Conservation (phyloP, 78 protist species). For the Salpingoeca rosetta region DNA sequence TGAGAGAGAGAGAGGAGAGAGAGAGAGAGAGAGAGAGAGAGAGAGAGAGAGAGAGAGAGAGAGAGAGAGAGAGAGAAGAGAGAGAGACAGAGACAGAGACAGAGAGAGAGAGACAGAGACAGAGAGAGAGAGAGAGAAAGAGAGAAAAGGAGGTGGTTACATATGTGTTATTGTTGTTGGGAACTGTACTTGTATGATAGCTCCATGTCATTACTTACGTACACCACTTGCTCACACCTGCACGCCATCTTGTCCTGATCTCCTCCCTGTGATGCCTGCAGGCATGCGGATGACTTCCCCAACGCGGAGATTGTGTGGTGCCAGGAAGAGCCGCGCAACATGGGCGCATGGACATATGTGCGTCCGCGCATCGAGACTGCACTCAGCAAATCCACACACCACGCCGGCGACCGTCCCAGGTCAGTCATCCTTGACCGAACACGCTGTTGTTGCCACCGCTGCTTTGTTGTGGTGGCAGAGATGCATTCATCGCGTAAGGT, state of each 20-base stretch:
- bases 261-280: neutral
- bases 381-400: neutral
- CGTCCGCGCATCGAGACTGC: slow-evolving; percentile 56
- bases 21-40: no score
- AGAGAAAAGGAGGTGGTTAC: slow-evolving; percentile 27
- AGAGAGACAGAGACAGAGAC: no score
- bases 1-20: no score
- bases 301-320: slow-evolving; percentile 74
- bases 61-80: no score
- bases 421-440: neutral
- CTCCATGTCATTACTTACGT: no score
- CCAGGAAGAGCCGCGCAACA: slow-evolving; percentile 89
- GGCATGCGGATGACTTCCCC: slow-evolving; percentile 4
- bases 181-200: no score
- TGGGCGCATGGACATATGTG: slow-evolving; percentile 77
- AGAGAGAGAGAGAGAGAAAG: no score
- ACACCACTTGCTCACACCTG: no score
- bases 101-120: no score
- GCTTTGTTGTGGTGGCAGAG: neutral
- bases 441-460: neutral
- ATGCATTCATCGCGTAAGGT: neutral
- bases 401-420: slow-evolving; percentile 5
- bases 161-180: no score
- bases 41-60: no score
- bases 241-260: no score